These are phyloP conservation scores for Penicillium occitanis DNA, from an alignment of 2,329 filamentous ascomycete species.

Conservation along the genomic window DNA sequence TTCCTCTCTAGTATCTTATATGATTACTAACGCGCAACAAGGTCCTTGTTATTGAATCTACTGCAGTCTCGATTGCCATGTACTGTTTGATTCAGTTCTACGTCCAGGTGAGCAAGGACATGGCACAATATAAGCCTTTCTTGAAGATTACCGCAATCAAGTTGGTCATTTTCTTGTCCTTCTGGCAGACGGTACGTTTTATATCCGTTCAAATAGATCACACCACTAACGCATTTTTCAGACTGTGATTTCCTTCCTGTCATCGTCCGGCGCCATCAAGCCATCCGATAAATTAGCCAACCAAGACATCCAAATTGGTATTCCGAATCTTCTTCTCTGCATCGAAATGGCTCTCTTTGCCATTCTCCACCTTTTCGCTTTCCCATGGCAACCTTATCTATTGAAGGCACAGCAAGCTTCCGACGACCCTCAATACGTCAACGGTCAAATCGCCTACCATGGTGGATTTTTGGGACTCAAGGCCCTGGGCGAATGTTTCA, in stretches of 20 bases:
- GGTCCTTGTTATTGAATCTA: constrained; percentile 66
- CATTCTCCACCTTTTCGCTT: constrained; percentile 77
- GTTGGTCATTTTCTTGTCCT: constrained; percentile 85
- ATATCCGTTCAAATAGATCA: neutral
- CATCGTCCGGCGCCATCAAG: constrained; percentile 63
- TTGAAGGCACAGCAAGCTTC: constrained; percentile 49
- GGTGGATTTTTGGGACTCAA: constrained; percentile 65
- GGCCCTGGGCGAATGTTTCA: constrained; percentile 70
- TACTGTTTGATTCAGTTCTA: constrained; percentile 88
- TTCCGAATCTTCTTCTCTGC: constrained; percentile 74
- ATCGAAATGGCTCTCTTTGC: constrained; percentile 83
- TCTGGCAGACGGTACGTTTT: constrained; percentile 68
- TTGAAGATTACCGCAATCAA: constrained; percentile 85
- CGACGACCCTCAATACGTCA: constrained; percentile 44
- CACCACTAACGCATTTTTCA: constrained; percentile 26
- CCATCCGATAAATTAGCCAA: constrained; percentile 63
- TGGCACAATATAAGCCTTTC: constrained; percentile 69
- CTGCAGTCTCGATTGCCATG: constrained; percentile 79
- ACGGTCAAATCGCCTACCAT: constrained; percentile 55
- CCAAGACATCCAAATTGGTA: constrained; percentile 76
- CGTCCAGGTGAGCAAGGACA: constrained; percentile 67
- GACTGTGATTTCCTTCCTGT: constrained; percentile 62
- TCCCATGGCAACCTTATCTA: constrained; percentile 71
- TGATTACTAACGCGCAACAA: constrained; percentile 31
- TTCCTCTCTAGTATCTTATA: neutral